phyloP scores from a whole-genome alignment of 2,329 filamentous ascomycete genomes.

The Leptographium procerum region DNA sequence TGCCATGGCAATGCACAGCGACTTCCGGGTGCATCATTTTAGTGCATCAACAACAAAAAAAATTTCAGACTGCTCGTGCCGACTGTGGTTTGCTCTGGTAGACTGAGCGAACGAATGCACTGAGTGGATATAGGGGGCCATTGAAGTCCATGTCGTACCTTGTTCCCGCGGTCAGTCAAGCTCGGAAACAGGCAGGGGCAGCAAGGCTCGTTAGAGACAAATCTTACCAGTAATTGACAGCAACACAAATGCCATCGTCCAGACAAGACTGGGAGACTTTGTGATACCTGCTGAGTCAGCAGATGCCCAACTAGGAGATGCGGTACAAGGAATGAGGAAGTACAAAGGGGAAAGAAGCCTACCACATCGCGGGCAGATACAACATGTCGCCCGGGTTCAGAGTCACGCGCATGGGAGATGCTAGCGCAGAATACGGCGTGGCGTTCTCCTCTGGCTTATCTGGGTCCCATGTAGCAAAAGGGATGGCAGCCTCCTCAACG shows the following conservation, averaged over 20 bases:
- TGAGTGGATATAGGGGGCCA: constrained; percentile 54
- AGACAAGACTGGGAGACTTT: constrained; percentile 64
- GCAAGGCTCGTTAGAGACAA: not conserved
- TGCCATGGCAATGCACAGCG: not conserved
- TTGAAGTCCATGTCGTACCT: constrained; percentile 75
- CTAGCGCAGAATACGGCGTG: constrained; percentile 49
- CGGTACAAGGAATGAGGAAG: not conserved
- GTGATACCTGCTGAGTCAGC: constrained; percentile 46
- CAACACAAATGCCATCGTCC: constrained; percentile 60
- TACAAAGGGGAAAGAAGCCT: not conserved
- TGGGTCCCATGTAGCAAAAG: constrained; percentile 67
- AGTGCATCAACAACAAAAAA: not conserved
- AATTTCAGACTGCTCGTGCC: not conserved
- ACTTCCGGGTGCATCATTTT: not conserved
- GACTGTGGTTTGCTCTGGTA: constrained; percentile 1
- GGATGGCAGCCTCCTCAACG: constrained; percentile 28
- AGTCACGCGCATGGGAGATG: constrained; percentile 53
- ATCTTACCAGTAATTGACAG: constrained; percentile 68
- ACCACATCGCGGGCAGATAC: constrained; percentile 75
- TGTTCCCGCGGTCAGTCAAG: not conserved
- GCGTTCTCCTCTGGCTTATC: constrained; percentile 38
- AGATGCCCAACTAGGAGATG: not conserved
- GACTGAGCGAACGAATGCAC: constrained; percentile 39
- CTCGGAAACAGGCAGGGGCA: not conserved
- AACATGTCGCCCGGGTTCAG: constrained; percentile 67